Conservation (phyloP, 1,139 yeast genomes). For the Geotrichum phurueaensis region DNA sequence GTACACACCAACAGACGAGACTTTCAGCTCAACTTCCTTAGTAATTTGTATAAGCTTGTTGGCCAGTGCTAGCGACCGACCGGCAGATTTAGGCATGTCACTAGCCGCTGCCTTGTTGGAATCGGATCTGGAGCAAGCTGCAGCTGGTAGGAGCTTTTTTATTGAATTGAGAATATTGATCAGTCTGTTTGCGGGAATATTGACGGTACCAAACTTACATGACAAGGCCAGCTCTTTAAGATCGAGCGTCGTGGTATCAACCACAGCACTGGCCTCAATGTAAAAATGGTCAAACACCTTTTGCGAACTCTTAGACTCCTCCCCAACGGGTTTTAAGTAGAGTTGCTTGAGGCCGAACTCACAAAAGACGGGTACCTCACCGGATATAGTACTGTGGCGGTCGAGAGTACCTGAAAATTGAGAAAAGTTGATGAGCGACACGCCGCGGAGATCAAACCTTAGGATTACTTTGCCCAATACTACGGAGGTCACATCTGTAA, state of each 20-base stretch:
- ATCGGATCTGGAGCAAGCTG: neutral
- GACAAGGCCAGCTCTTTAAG: slow-evolving; percentile 33
- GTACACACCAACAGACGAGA: slow-evolving; percentile 30
- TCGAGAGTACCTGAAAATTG: slow-evolving; percentile 36
- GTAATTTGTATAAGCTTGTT: slow-evolving; percentile 33
- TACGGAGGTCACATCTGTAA: slow-evolving; percentile 27
- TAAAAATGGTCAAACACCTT: slow-evolving; percentile 31
- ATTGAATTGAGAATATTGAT: slow-evolving; percentile 18
- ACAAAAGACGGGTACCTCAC: slow-evolving; percentile 31
- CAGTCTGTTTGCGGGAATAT: slow-evolving; percentile 24
- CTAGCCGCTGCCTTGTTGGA: no score
- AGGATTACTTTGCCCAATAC: slow-evolving; percentile 28
- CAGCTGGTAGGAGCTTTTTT: neutral
- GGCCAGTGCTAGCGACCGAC: neutral
- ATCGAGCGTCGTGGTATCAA: slow-evolving; percentile 30
- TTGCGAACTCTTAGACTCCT: slow-evolving; percentile 4
- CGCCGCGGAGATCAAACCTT: slow-evolving; percentile 29
- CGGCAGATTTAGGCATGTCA: neutral
- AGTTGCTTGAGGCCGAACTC: slow-evolving; percentile 29
- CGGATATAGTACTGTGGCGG: slow-evolving; percentile 26
- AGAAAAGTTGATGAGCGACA: slow-evolving; percentile 16
- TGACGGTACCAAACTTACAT: slow-evolving; percentile 29
- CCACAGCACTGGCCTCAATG: slow-evolving; percentile 34
- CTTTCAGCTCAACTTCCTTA: slow-evolving; percentile 34
- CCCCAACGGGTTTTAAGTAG: slow-evolving; percentile 24